Evolutionary conservation across 2,329 filamentous ascomycete genomes (phyloP).

Genomic region (Phoma herbarum): DNA sequence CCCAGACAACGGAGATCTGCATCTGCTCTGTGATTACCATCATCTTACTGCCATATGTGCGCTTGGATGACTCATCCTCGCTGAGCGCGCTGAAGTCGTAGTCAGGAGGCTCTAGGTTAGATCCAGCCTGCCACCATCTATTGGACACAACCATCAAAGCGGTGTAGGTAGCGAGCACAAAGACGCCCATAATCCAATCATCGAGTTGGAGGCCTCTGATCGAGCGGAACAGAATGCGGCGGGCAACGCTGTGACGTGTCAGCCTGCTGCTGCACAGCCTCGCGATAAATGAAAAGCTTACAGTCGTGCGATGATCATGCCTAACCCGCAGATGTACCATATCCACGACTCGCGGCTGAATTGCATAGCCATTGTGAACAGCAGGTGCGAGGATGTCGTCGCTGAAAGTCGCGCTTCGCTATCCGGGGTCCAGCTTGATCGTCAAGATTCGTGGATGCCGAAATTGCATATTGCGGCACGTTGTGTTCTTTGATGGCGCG

Average conservation of each 20-base stretch:
- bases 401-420: background rate
- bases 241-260: constrained; percentile 50
- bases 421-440: constrained; percentile 5
- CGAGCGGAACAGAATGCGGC: constrained; percentile 57
- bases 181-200: constrained; percentile 64
- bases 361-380: constrained; percentile 26
- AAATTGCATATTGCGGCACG: constrained; percentile 17
- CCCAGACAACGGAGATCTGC: constrained; percentile 61
- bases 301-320: constrained; percentile 55
- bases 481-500: background rate
- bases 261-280: constrained; percentile 11
- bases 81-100: constrained; percentile 56
- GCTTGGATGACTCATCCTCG: constrained; percentile 45
- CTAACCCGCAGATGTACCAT: constrained; percentile 55
- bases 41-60: constrained; percentile 55
- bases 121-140: constrained; percentile 51
- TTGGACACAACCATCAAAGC: constrained; percentile 60
- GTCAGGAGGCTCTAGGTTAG: constrained; percentile 56
- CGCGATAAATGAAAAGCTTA: constrained; percentile 26
- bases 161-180: constrained; percentile 60
- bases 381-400: background rate
- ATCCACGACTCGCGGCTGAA: constrained; percentile 58
- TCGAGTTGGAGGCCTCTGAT: constrained; percentile 62
- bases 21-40: constrained; percentile 64
- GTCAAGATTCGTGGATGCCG: background rate